Conservation (phyloP, 805 yeast species). For the Candida silvicultrix region DNA sequence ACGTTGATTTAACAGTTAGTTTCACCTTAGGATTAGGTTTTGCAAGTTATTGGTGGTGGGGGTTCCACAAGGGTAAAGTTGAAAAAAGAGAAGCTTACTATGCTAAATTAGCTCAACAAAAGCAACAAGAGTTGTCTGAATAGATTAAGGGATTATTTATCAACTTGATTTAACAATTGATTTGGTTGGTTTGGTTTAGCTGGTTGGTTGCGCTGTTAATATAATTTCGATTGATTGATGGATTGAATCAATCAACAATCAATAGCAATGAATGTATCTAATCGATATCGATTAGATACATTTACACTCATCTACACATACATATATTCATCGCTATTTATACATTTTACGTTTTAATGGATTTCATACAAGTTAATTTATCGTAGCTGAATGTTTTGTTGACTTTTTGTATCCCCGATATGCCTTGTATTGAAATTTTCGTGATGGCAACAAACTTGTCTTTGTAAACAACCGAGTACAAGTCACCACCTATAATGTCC, state of each 20-base stretch:
- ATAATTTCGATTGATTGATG: too few relatives aligned
- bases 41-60: constrained; percentile 81
- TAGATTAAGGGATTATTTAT: too few relatives aligned
- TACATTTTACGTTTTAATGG: background rate
- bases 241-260: too few relatives aligned
- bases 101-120: constrained; percentile 22
- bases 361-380: background rate
- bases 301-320: too few relatives aligned
- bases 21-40: constrained; percentile 54
- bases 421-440: too few relatives aligned
- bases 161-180: too few relatives aligned
- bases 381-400: too few relatives aligned
- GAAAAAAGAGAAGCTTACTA: constrained; percentile 81
- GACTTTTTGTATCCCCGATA: too few relatives aligned
- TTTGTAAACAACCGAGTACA: background rate
- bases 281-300: too few relatives aligned
- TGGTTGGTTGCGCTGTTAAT: too few relatives aligned
- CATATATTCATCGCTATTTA: background rate
- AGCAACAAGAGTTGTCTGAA: constrained; percentile 11
- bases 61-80: constrained; percentile 68
- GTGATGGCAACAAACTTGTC: background rate
- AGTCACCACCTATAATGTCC: background rate
- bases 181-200: too few relatives aligned
- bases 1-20: constrained; percentile 73
- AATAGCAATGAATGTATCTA: too few relatives aligned